phyloP scores from a whole-genome alignment of 768 basidiomycete species.

The Mrakia gelida region DNA sequence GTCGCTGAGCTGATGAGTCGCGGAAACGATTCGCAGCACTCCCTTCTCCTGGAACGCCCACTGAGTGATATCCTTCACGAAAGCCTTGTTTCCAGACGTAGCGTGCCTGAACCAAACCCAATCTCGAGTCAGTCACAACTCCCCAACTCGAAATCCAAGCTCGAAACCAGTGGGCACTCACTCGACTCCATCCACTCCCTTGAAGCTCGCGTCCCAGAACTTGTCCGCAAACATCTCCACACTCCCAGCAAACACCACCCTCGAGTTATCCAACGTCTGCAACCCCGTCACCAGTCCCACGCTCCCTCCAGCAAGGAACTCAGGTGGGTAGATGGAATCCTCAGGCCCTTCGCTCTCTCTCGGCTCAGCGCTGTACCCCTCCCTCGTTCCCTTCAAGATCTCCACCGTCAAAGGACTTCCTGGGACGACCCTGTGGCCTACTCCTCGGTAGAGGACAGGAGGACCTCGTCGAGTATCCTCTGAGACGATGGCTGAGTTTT shows the following conservation, averaged over 20 bases:
- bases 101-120: constrained; percentile 50
- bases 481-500: constrained; percentile 48
- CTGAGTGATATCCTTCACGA: constrained; percentile 66
- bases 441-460: constrained; percentile 31
- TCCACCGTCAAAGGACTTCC: constrained; percentile 66
- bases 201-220: constrained; percentile 60
- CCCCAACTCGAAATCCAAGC: too few species aligned
- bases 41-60: constrained; percentile 90
- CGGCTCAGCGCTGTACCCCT: constrained; percentile 42
- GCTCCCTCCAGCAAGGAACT: constrained; percentile 68
- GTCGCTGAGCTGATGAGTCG: constrained; percentile 66
- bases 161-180: constrained; percentile 47
- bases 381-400: constrained; percentile 65
- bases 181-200: constrained; percentile 44
- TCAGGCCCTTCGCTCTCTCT: constrained; percentile 25
- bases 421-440: constrained; percentile 35
- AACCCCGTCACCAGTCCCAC: constrained; percentile 80
- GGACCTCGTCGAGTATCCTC: constrained; percentile 11
- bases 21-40: constrained; percentile 67
- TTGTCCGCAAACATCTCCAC: constrained; percentile 74
- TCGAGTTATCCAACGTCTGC: constrained; percentile 72
- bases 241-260: constrained; percentile 77
- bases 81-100: constrained; percentile 68
- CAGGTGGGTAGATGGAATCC: constrained; percentile 26
- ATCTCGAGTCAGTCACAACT: background rate